Base-by-base conservation (phyloP, 805 yeast genomes). In the Ogataea paradorogensis region DNA sequence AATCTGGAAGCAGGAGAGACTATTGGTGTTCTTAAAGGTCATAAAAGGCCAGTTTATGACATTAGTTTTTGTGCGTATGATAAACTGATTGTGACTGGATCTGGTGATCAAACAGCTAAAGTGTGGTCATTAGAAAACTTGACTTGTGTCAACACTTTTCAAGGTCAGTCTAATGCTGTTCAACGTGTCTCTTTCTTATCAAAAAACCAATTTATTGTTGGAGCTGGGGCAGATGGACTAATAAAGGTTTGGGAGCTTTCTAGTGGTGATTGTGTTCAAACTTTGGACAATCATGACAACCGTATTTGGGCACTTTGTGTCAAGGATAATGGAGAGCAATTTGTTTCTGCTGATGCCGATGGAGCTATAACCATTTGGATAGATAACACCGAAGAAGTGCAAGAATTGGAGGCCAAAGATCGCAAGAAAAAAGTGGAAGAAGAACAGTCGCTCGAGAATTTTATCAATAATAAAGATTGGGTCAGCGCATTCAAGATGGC, bases 41-140 rank as follows among this genome's bases (percentile, higher is more conserved):
- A 93, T 63, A 84, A 82, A 59, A 78, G 99, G 55, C 98, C 98
- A 9, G 75, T 93, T 30, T 93, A 98, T 95, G 95, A 87, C 57
- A 80, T 89, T 23, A 73, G 75, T 46, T 93, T 93, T 60, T 85
- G 88, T 53, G 79, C 78, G 26, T 84, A 72, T 61, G 96, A 88
- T 53, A 82, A 86, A 61, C 61, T 82, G 1, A 48, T 93, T 14
- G 82, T 78, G 16, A 90, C 97, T 1, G 81, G 84, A n/a, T 80
- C 95, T 24, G 97, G 98, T 48, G 99, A 91, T 62, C 88, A 87
- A 58, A 84, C 96, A 0, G 74, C 84, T 42, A 84, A 87, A 55
- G 72, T 89, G 30, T 93, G 99, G 99, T 84, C 85, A 25, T 66
- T 93, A 53, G 74, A 71, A 29, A 91, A 88, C 50, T 87, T 73